Percentiles rank a stretch among this genome's conserved stretches.
These are phyloP conservation scores for Phytophthora tubulina DNA, from an alignment of 352 stramenopile genomes.

Conservation along the genomic window DNA sequence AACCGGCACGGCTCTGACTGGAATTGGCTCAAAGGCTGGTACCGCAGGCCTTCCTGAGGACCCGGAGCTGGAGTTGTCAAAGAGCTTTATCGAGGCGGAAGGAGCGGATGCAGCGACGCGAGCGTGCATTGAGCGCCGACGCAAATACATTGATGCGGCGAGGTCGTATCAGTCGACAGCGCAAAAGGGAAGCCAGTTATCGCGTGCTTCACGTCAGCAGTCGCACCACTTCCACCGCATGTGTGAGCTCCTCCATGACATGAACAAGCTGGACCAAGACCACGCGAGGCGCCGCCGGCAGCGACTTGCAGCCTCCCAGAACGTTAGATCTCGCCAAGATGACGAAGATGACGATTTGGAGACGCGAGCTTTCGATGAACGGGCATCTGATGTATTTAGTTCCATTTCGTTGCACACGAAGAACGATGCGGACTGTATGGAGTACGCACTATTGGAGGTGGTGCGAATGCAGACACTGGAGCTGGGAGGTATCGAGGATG, in stretches of 20 bases:
- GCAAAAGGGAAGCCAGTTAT: constrained; percentile 74
- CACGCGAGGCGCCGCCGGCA: constrained; percentile 53
- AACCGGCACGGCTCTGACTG: constrained; percentile 64
- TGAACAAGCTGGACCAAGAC: constrained; percentile 74
- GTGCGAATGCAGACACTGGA: constrained; percentile 86
- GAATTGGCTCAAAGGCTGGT: constrained; percentile 48
- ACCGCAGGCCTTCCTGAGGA: constrained; percentile 38
- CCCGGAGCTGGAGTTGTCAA: constrained; percentile 58
- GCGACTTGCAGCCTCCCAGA: constrained; percentile 37
- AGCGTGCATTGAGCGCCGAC: constrained; percentile 54
- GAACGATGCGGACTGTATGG: constrained; percentile 83
- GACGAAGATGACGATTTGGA: constrained; percentile 77
- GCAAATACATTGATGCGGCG: constrained; percentile 75
- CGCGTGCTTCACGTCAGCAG: constrained; percentile 67
- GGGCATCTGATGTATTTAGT: constrained; percentile 78
- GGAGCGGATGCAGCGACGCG: constrained; percentile 34
- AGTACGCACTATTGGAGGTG: constrained; percentile 82
- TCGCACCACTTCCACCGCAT: constrained; percentile 75
- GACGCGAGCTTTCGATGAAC: constrained; percentile 71
- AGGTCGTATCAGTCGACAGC: constrained; percentile 66
- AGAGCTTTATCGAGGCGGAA: constrained; percentile 54
- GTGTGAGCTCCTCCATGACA: constrained; percentile 75
- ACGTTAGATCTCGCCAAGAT: constrained; percentile 20
- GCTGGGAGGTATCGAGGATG: constrained; percentile 77
- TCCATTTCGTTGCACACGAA: constrained; percentile 74